phyloP scores from a whole-genome alignment of 257 asterid species.

The Pogostemon cablin region DNA sequence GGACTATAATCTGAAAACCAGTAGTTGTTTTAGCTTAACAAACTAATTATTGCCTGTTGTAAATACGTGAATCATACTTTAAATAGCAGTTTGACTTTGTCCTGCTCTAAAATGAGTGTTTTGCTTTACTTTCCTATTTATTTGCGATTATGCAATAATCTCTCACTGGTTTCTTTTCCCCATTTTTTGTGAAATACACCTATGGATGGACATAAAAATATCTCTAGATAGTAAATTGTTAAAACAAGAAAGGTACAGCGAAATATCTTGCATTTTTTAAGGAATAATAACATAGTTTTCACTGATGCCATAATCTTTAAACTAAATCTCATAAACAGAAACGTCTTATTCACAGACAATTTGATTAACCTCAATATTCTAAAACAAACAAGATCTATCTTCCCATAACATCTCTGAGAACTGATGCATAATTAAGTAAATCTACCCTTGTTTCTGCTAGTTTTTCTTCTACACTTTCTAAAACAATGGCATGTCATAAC shows the following conservation, averaged over 20 bases:
- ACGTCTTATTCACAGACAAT: no score
- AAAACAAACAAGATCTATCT: no score
- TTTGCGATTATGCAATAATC: slow-evolving; percentile 4
- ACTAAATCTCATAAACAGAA: no score
- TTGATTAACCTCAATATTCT: no score
- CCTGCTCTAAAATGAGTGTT: slow-evolving; percentile 1
- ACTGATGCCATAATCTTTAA: no score
- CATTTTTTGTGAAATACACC: neutral
- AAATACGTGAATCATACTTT: slow-evolving; percentile 12
- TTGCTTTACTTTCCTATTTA: neutral
- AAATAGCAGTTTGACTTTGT: slow-evolving; percentile 20
- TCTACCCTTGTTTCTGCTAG: no score
- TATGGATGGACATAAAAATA: neutral
- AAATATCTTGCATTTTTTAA: neutral
- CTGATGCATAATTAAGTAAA: no score
- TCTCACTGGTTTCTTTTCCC: neutral
- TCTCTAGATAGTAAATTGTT: neutral
- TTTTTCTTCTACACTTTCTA: no score
- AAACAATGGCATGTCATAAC: no score
- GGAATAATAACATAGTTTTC: neutral
- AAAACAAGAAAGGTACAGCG: neutral
- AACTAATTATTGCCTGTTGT: neutral
- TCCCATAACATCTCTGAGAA: no score
- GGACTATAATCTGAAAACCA: slow-evolving; percentile 27
- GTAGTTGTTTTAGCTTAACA: neutral